phyloP scores from a whole-genome alignment of 768 basidiomycete genomes.

The Mrakia blollopis region DNA sequence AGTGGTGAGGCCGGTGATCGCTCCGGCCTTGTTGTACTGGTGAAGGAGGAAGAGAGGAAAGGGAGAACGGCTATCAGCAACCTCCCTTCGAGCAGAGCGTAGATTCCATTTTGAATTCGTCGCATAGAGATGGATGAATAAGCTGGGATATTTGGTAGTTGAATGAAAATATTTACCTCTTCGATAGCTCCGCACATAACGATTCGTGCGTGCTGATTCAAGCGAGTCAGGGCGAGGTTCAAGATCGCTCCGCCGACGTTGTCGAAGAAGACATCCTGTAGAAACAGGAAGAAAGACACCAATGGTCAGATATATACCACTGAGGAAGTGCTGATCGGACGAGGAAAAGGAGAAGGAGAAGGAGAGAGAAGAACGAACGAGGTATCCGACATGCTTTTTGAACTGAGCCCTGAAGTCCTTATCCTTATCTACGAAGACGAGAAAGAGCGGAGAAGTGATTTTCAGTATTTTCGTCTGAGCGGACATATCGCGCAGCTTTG shows the following conservation, averaged over 20 bases:
- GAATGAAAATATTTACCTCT: not conserved
- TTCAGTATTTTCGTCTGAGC: too few species aligned
- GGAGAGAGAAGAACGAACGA: slow-evolving; percentile 6
- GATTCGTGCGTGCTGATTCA: slow-evolving; percentile 20
- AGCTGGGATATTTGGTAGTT: not conserved
- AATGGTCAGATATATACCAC: not conserved
- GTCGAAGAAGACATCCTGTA: slow-evolving; percentile 31
- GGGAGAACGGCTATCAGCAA: not conserved
- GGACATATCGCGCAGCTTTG: too few species aligned
- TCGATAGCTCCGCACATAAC: slow-evolving; percentile 26
- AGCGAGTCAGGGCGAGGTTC: not conserved
- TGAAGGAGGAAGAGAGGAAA: not conserved
- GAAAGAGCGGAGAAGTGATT: not conserved
- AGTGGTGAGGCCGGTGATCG: not conserved
- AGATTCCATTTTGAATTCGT: too few species aligned
- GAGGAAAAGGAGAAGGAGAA: not conserved
- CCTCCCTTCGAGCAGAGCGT: too few species aligned
- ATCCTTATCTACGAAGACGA: slow-evolving; percentile 8
- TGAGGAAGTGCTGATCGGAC: too few species aligned
- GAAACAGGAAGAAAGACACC: not conserved
- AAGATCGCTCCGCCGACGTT: slow-evolving; percentile 47
- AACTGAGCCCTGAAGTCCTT: slow-evolving; percentile 62
- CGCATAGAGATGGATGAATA: not conserved
- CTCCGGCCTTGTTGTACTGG: slow-evolving; percentile 13
- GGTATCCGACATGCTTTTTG: slow-evolving; percentile 48